Evolutionary conservation across 1,284 basidiomycete genomes (phyloP), one percentile per base, ranked within the genome.

Genomic region (Fomitopsis schrenkii): DNA sequence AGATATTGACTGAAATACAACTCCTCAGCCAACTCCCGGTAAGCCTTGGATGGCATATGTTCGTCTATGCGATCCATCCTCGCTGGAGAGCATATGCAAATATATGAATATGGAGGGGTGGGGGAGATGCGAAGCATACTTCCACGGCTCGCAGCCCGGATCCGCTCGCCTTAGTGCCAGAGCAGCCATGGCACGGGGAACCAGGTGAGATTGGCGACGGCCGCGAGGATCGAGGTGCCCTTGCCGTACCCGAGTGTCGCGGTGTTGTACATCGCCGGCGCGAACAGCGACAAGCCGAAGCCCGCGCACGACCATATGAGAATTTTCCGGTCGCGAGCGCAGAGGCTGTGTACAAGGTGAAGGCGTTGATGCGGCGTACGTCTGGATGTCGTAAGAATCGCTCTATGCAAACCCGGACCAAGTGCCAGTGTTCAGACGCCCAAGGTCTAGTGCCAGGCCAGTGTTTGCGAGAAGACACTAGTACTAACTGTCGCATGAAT

Each of bases 221-320:
- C 80, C 0, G 84, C 86, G 9, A 90, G 76, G 17, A 90, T 79
- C 0, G 87, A 85, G 62, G 85, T 75, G 3, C 86, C 88, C 62
- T 83, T 86, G 0, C 88, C 88, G 58, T 83, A 87, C 6, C 87
- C 88, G 0, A 90, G 76, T 12, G 76, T 22, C 22, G 22, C 22
- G 22, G 22, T 75, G 3, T 76, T 72, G 70, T 85, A 90, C 86
- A 90, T 88, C 17, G 80, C 74, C 5, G 86, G 84, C 1, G 83
- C 86, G 61, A 90, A 89, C 12, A 90, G 71, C 17, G 88, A 88
- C 70, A 90, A 90, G 1, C 80, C 84, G 56, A 87, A 88, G 2
- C 87, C 86, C 1, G 82, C 82, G 0, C 87, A 64, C 0, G 85
- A 84, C 40, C 87, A 83, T 22, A 22, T 3, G 88, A 68, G 71